phyloP scores from a whole-genome alignment of 257 asterid species.

The Solanum medicagineum region DNA sequence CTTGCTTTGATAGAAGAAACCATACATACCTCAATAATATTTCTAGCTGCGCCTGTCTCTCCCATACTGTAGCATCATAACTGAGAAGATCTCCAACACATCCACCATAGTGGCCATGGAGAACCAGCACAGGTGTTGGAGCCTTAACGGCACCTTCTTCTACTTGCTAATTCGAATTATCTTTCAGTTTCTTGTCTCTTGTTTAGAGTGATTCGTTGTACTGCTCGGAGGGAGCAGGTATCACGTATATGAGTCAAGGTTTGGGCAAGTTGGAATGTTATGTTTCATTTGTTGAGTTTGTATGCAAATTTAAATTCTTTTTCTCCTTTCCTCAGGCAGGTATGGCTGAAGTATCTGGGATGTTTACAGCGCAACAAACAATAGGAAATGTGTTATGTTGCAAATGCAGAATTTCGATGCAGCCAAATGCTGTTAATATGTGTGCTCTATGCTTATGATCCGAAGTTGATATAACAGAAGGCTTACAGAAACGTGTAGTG shows the following conservation, averaged over 20 bases:
- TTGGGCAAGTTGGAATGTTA: neutral
- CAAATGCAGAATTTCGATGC: conserved; percentile 28
- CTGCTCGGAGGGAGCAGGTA: neutral
- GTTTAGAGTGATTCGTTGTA: neutral
- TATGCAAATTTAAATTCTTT: neutral
- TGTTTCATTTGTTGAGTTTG: neutral
- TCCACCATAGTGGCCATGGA: conserved; percentile 92
- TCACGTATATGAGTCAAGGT: neutral
- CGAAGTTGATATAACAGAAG: neutral
- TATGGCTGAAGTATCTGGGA: conserved; percentile 21
- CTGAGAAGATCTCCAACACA: conserved; percentile 98
- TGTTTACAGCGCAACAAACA: conserved; percentile 20
- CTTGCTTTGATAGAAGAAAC: neutral
- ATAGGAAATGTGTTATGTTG: conserved; percentile 24
- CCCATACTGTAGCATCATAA: conserved; percentile 95
- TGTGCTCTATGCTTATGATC: conserved; percentile 1
- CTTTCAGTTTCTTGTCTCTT: neutral
- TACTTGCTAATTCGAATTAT: conserved; percentile 20
- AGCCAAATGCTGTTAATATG: conserved; percentile 28
- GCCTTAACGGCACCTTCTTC: conserved; percentile 90
- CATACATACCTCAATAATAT: conserved; percentile 60
- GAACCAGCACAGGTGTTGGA: conserved; percentile 88
- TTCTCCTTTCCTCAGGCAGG: neutral
- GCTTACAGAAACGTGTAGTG: neutral
- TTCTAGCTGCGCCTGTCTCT: conserved; percentile 93